These are phyloP conservation scores for Backusella parvicylindrica DNA, from an alignment of 192 early-diverging fungal genomes.

Conservation along the genomic window DNA sequence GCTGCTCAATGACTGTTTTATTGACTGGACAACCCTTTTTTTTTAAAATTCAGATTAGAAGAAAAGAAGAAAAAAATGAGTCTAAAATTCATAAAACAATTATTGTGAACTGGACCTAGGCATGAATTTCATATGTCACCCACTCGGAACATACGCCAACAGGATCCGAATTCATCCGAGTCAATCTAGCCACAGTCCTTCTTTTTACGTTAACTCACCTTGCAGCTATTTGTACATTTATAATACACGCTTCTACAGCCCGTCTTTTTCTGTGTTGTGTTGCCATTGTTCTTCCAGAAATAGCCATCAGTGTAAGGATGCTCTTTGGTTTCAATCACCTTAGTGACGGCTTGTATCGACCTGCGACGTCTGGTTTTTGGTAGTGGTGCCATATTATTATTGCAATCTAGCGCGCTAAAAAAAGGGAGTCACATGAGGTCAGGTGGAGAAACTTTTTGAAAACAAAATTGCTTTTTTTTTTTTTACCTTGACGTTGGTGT, in stretches of 20 bases:
- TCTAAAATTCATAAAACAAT: background rate
- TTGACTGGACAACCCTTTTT: conserved; percentile 41
- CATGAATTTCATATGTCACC: conserved; percentile 24
- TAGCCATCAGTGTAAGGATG: conserved; percentile 42
- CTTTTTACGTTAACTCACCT: conserved; percentile 27
- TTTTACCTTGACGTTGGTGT: background rate
- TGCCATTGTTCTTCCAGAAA: conserved; percentile 61
- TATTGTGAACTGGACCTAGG: conserved; percentile 6
- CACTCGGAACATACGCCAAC: conserved; percentile 5
- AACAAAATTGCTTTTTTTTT: background rate
- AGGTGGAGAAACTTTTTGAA: background rate
- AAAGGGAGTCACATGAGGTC: background rate
- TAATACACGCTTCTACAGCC: conserved; percentile 58
- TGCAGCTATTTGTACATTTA: conserved; percentile 56
- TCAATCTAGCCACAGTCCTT: conserved; percentile 10
- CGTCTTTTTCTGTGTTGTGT: conserved; percentile 54
- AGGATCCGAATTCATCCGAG: conserved; percentile 1
- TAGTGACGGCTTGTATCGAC: conserved; percentile 57
- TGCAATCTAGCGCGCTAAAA: background rate
- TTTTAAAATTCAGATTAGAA: background rate
- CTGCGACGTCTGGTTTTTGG: conserved; percentile 46
- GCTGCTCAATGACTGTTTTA: conserved; percentile 52
- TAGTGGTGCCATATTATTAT: conserved; percentile 1
- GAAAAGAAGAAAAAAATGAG: background rate
- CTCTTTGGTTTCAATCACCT: conserved; percentile 54